phyloP scores from a whole-genome alignment of 805 yeast species.

The Scheffersomyces stipitis region DNA sequence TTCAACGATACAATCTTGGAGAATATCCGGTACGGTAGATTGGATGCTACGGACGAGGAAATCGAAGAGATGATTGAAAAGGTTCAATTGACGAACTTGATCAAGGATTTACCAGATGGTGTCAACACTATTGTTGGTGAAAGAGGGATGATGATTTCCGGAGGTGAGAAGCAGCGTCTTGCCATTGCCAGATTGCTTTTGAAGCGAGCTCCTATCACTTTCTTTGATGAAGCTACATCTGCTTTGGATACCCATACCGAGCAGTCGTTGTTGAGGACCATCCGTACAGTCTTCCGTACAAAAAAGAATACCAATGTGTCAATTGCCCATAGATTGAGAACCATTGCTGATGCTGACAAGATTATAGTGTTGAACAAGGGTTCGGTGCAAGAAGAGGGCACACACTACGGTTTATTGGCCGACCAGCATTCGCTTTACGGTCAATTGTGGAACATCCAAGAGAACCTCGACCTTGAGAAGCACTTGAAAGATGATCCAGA shows the following conservation, averaged over 20 bases:
- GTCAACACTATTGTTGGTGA: slow-evolving; percentile 89
- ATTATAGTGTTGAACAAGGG: slow-evolving; percentile 86
- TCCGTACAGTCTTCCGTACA: slow-evolving; percentile 59
- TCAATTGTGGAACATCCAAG: slow-evolving; percentile 91
- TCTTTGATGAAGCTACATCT: slow-evolving; percentile 95
- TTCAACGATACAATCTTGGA: slow-evolving; percentile 89
- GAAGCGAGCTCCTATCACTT: slow-evolving; percentile 84
- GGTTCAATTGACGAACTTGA: slow-evolving; percentile 66
- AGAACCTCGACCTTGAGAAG: slow-evolving; percentile 48
- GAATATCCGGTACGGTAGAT: slow-evolving; percentile 82
- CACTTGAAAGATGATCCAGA: slow-evolving; percentile 3
- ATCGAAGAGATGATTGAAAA: slow-evolving; percentile 60
- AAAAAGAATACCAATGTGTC: slow-evolving; percentile 73
- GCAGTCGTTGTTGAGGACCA: slow-evolving; percentile 74
- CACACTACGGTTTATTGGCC: slow-evolving; percentile 62
- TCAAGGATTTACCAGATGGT: slow-evolving; percentile 79
- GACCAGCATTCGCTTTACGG: slow-evolving; percentile 63
- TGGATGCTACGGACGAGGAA: slow-evolving; percentile 71
- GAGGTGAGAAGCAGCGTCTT: slow-evolving; percentile 96
- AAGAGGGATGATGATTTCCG: slow-evolving; percentile 97
- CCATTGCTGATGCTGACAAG: slow-evolving; percentile 91
- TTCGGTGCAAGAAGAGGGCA: slow-evolving; percentile 82
- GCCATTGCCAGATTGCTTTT: slow-evolving; percentile 91
- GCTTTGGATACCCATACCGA: slow-evolving; percentile 97
- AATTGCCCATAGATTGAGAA: slow-evolving; percentile 91